A percentile compares a stretch with the other conserved stretches of the same genome.
These are phyloP conservation scores for Colletotrichum zoysiae DNA, from an alignment of 2,329 filamentous ascomycete species.

Conservation along the genomic window DNA sequence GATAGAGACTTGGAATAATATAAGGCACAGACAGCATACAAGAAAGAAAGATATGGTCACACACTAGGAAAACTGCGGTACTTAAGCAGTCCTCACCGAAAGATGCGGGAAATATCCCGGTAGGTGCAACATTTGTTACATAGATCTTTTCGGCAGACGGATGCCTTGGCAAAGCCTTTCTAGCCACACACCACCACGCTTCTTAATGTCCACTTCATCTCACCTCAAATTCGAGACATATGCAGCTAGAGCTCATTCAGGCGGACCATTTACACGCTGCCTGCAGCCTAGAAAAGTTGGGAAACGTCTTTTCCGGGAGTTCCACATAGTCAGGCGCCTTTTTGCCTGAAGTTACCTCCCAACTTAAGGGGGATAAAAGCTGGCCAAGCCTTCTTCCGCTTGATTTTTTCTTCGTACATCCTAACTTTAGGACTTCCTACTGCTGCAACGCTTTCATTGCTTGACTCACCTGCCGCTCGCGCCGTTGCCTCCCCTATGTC, in stretches of 20 bases:
- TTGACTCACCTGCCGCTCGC: background rate
- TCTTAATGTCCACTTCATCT: background rate
- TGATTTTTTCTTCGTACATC: no score
- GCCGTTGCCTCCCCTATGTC: background rate
- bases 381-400: background rate
- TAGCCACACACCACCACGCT: background rate
- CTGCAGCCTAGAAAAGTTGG: background rate
- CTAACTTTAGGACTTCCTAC: rapidly evolving
- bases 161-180: background rate
- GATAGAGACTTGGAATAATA: background rate
- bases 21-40: background rate
- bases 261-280: background rate
- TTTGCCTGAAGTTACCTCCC: no score
- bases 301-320: background rate
- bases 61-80: background rate
- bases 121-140: background rate
- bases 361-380: background rate
- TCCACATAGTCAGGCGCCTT: no score
- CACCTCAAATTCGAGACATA: background rate
- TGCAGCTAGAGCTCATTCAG: background rate
- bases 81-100: no score
- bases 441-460: background rate
- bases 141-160: background rate
- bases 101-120: no score
- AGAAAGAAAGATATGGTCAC: background rate